Evolutionary conservation across 768 basidiomycete genomes (phyloP), one percentile per base, ranked within the genome.

Genomic region (Kwoniella dejecticola): DNA sequence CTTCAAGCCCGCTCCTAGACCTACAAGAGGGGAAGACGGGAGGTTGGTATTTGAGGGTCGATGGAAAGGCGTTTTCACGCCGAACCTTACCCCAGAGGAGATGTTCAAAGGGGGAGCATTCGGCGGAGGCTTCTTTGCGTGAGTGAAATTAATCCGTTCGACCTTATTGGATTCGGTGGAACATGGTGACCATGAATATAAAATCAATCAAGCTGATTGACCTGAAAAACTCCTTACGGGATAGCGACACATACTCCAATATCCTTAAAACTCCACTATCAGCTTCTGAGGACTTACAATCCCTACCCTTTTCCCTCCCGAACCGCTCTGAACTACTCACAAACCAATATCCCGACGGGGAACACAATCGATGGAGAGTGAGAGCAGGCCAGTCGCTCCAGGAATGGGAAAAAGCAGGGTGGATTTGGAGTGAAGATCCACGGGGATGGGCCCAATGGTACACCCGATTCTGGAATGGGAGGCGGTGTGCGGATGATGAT

Each of bases 391-490:
- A 77, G 49, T 66, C 62, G 4, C 57, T 79, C 4, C 63, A 69
- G 49, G 77, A 79, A 44, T 79, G 77, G 77, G 77, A 79, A 53
- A 79, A 79, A 54, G 68, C 70, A 12, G 76, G 77, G 0, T 79
- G 77, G 77, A 77, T 79, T 12, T 77, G 76, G 76, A 23, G 36
- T 12, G 76, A 68, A 3, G 77, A 79, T 73, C 77, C 77, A 1
- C 19, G 77, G 26, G 77, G 77, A 17, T 79, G 77, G 77, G 76
- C 76, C 15, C 69, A 79, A 60, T 79, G 77, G 77, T 79, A 79
- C 66, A 46, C 62, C 17, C 56, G 76, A 4, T 79, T 79, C 46
- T 79, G 72, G 64, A 60, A 62, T 1, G 77, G 77, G 0, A 60
- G 77, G 60, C 56, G 77, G 27, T 70, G 69, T 42, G 66, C 57